Evolutionary conservation across 2,329 filamentous ascomycete species (phyloP).

Genomic region (Conoideocrella luteorostrata): DNA sequence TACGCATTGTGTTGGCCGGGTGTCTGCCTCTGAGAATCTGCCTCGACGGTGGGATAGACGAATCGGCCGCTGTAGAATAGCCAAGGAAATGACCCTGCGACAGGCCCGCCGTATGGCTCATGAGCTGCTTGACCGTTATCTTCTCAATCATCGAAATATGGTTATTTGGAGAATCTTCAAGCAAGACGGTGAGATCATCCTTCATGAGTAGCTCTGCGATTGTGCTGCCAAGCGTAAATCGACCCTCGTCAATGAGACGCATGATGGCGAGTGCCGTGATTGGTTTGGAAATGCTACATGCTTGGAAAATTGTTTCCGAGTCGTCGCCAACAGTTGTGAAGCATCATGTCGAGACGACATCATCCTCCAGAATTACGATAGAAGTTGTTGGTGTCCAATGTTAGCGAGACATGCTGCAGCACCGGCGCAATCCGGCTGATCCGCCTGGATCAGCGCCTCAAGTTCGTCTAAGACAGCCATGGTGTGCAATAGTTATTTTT

Average conservation of each 20-base stretch:
- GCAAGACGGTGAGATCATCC: conserved; percentile 5
- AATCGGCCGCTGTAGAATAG: conserved; percentile 6
- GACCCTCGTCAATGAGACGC: conserved; percentile 12
- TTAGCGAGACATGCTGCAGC: conserved; percentile 6
- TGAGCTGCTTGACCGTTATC: conserved; percentile 13
- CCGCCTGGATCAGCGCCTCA: too few relatives aligned
- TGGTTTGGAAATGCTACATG: conserved; percentile 16
- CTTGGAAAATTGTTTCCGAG: conserved; percentile 13
- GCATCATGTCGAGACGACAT: conserved; percentile 12
- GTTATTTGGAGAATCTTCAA: conserved; percentile 1
- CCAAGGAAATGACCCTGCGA: conserved; percentile 9
- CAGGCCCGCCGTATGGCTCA: conserved; percentile 15
- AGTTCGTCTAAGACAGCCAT: too few relatives aligned
- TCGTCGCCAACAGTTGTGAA: conserved; percentile 10
- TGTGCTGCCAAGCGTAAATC: conserved; percentile 6
- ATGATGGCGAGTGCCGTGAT: conserved; percentile 6
- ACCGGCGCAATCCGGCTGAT: too few relatives aligned
- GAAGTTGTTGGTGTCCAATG: conserved; percentile 11
- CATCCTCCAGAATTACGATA: conserved; percentile 14
- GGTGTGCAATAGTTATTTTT: too few relatives aligned
- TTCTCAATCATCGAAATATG: conserved; percentile 3
- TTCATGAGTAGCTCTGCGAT: conserved; percentile 9
- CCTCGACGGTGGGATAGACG: conserved; percentile 1
- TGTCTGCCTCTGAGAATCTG: conserved; percentile 11
- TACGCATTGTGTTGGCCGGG: conserved; percentile 9